Percentiles rank a stretch among this genome's conserved stretches.
phyloP scores from a whole-genome alignment of 805 yeast species.

The Tetrapisispora iriomotensis region DNA sequence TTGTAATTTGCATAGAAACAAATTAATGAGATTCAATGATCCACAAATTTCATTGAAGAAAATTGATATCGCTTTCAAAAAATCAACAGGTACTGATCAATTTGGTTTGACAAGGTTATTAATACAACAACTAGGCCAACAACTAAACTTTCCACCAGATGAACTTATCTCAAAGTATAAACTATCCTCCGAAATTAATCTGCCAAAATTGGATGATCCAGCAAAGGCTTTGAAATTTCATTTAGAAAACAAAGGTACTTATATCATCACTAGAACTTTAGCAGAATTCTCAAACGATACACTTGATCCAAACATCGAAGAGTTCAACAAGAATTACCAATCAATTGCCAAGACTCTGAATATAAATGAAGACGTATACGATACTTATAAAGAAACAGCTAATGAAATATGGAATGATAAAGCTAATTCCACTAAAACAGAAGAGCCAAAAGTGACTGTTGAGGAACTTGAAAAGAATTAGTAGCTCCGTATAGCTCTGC shows the following conservation, averaged over 20 bases:
- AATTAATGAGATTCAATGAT: constrained; percentile 9
- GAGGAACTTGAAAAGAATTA: background rate
- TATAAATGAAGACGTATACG: constrained; percentile 9
- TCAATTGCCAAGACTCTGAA: constrained; percentile 2
- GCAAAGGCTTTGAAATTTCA: background rate
- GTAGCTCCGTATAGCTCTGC: background rate
- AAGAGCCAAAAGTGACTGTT: background rate
- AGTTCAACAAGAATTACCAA: constrained; percentile 11
- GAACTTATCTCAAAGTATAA: background rate
- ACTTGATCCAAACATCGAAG: constrained; percentile 6
- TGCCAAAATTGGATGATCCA: background rate
- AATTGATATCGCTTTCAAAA: constrained; percentile 16
- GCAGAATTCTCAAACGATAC: constrained; percentile 9
- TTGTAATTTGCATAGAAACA: constrained; percentile 23
- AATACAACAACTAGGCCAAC: constrained; percentile 12
- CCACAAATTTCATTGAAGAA: constrained; percentile 13
- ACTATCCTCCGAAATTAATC: background rate
- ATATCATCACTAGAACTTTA: constrained; percentile 17
- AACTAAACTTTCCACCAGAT: constrained; percentile 7
- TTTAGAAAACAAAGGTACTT: constrained; percentile 12
- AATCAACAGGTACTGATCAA: constrained; percentile 9
- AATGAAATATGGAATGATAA: constrained; percentile 3
- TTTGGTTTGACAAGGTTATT: constrained; percentile 21
- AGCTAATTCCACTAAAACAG: background rate
- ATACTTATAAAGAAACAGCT: constrained; percentile 6